Evolutionary conservation across 495 filamentous ascomycete species (phyloP).

Genomic region (Astrothelium subdiscretum): DNA sequence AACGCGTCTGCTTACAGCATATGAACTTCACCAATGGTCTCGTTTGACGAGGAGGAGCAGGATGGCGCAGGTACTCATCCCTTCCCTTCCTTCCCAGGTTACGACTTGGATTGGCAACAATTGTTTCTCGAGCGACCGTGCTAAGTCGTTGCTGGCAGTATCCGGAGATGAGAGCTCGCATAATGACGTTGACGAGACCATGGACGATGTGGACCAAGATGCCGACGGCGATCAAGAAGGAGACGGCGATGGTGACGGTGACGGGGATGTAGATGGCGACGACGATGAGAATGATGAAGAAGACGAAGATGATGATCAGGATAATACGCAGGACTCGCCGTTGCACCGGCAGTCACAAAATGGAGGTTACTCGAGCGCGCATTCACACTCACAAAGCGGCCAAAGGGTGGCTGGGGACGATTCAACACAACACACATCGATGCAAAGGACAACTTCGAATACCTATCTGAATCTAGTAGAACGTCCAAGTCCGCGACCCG

Average conservation of each 20-base stretch:
- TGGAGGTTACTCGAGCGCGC: background rate
- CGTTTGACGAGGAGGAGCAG: conserved; percentile 31
- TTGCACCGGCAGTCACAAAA: conserved; percentile 29
- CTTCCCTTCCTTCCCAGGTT: background rate
- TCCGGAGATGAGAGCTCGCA: conserved; percentile 23
- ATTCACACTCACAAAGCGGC: background rate
- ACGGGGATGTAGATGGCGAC: conserved; percentile 53
- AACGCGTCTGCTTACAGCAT: no score
- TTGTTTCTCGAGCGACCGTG: background rate
- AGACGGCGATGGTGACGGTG: conserved; percentile 46
- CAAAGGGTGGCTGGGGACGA: background rate
- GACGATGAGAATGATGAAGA: conserved; percentile 49
- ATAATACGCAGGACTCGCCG: conserved; percentile 39
- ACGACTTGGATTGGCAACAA: background rate
- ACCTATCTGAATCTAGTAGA: conserved; percentile 25
- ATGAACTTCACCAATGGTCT: conserved; percentile 11
- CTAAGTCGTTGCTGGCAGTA: background rate
- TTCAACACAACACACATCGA: conserved; percentile 8
- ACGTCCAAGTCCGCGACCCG: conserved; percentile 57
- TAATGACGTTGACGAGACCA: conserved; percentile 37
- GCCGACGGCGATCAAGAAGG: conserved; percentile 26
- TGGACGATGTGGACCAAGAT: conserved; percentile 37
- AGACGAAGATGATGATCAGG: conserved; percentile 44
- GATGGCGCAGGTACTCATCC: conserved; percentile 17
- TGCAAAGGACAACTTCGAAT: conserved; percentile 27